Percentiles rank a stretch among this genome's conserved stretches.
phyloP scores from a whole-genome alignment of 495 filamentous ascomycete species.

The Neurospora sp. region DNA sequence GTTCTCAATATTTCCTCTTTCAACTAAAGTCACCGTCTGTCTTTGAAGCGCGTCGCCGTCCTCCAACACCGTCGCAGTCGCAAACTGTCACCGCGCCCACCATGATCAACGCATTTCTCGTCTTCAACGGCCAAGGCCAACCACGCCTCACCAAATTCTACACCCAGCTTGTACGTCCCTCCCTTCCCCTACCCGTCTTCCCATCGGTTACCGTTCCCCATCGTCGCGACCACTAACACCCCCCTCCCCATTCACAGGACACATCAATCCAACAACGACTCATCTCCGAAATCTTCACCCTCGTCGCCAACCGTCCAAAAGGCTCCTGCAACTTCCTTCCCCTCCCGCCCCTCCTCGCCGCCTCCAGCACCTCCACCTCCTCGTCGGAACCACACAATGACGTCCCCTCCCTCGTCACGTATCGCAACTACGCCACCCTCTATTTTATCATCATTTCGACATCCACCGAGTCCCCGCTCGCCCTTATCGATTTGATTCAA shows the following conservation, averaged over 20 bases:
- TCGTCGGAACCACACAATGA: constrained; percentile 65
- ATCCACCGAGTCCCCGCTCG: constrained; percentile 92
- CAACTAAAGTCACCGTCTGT: neutral
- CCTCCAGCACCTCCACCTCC: constrained; percentile 37
- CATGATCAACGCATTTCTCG: constrained; percentile 98
- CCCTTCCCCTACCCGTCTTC: neutral
- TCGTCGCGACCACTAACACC: constrained; percentile 6
- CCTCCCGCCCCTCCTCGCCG: constrained; percentile 39
- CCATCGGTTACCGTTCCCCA: neutral
- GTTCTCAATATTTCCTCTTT: neutral
- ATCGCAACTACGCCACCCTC: constrained; percentile 95
- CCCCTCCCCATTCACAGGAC: constrained; percentile 44
- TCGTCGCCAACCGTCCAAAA: constrained; percentile 76
- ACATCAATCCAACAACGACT: constrained; percentile 92
- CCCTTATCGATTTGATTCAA: constrained; percentile 91
- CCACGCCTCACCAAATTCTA: constrained; percentile 98
- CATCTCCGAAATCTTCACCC: constrained; percentile 95
- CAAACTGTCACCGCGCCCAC: constrained; percentile 2
- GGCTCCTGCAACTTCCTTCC: constrained; percentile 97
- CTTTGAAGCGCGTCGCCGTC: neutral
- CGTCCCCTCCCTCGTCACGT: constrained; percentile 88
- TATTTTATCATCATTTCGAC: constrained; percentile 98
- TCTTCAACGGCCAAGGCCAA: constrained; percentile 97
- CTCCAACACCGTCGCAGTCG: neutral
- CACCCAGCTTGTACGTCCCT: constrained; percentile 70